These are phyloP conservation scores for Cercophora scortea DNA, from an alignment of 495 filamentous ascomycete genomes.

Conservation along the genomic window DNA sequence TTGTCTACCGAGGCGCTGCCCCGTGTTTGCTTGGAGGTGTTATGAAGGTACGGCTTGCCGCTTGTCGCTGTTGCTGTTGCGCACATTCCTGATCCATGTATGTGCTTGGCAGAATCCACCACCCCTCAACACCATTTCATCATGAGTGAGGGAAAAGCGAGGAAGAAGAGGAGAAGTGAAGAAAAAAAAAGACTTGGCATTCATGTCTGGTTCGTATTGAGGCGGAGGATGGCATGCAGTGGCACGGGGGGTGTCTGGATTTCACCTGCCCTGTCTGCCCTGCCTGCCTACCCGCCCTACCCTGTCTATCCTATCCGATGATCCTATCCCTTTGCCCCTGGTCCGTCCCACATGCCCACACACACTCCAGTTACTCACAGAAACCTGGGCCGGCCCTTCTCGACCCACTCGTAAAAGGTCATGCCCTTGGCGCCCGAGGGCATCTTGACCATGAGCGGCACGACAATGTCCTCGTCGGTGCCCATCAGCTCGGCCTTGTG, in stretches of 20 bases:
- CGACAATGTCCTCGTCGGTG: conserved; percentile 15
- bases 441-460: conserved; percentile 23
- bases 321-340: no score
- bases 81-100: no score
- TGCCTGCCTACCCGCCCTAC: neutral
- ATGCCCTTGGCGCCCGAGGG: conserved; percentile 15
- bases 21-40: neutral
- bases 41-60: neutral
- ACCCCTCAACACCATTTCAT: no score
- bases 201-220: no score
- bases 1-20: neutral
- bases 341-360: neutral
- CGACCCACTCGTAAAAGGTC: conserved; percentile 21
- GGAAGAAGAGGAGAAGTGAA: no score
- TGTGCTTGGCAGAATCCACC: no score
- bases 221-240: no score
- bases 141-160: no score
- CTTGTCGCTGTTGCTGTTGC: neutral
- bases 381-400: conserved; percentile 14
- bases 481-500: conserved; percentile 23
- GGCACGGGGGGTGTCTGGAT: no score
- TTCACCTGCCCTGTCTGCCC: neutral
- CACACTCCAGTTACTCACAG: neutral
- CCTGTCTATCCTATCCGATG: neutral
- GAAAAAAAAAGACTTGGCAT: no score